phyloP scores from a whole-genome alignment of 2,329 filamentous ascomycete genomes.

The Penicillium fuscoglaucum region DNA sequence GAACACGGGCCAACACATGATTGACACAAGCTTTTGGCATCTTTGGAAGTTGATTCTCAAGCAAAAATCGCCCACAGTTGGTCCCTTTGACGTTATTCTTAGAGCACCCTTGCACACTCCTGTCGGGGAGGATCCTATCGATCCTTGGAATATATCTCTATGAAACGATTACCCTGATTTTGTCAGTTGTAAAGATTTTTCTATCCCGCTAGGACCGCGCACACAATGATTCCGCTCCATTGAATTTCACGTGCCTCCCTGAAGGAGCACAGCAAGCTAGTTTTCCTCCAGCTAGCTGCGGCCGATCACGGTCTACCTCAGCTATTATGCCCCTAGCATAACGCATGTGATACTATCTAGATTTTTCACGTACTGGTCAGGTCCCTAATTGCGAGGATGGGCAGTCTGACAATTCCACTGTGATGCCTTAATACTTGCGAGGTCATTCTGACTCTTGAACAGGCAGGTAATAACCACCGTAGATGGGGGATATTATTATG shows the following conservation, averaged over 20 bases:
- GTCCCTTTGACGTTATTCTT: not conserved
- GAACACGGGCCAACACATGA: not conserved
- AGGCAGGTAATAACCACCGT: not conserved
- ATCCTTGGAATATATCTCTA: constrained; percentile 1
- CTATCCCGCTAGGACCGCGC: not conserved
- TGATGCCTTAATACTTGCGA: not conserved
- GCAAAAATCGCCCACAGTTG: not conserved
- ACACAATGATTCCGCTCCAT: not conserved
- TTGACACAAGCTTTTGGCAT: not conserved
- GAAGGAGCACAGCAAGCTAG: no score
- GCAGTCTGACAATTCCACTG: not conserved
- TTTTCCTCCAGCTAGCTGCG: not conserved
- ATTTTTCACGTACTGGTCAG: not conserved
- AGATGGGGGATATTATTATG: not conserved
- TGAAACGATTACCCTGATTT: no score
- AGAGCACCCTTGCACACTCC: not conserved
- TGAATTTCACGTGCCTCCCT: not conserved
- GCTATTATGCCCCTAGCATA: not conserved
- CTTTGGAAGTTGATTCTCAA: constrained; percentile 2
- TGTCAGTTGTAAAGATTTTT: not conserved
- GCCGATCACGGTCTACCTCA: not conserved
- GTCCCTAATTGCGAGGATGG: not conserved
- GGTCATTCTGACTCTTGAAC: not conserved
- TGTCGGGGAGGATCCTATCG: not conserved
- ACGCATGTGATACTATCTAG: not conserved